Percentiles rank a stretch among this genome's conserved stretches.
These are phyloP conservation scores for Oryza punctata DNA, from an alignment of 176 grass and related monocot genomes.

Conservation along the genomic window DNA sequence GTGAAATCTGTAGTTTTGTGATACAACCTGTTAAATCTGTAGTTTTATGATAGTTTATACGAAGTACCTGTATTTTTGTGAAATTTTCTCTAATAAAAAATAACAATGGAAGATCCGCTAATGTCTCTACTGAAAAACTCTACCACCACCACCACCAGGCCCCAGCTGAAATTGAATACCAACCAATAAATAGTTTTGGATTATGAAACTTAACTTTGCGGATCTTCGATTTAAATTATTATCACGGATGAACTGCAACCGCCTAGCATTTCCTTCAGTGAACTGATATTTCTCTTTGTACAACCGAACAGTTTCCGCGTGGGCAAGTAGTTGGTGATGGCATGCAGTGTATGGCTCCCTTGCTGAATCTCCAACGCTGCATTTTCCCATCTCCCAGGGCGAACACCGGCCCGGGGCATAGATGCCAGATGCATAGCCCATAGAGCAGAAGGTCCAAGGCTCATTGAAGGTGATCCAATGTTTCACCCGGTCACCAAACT, in stretches of 20 bases:
- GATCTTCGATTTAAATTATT: neutral
- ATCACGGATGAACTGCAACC: neutral
- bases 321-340: slow-evolving; percentile 15
- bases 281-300: slow-evolving; percentile 32
- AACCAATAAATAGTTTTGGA: too few species aligned
- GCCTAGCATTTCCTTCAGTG: neutral
- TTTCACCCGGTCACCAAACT: slow-evolving; percentile 41
- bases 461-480: slow-evolving; percentile 21
- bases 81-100: too few species aligned
- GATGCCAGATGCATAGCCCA: neutral
- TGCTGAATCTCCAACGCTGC: slow-evolving; percentile 34
- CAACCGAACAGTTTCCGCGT: slow-evolving; percentile 40
- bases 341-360: too few species aligned
- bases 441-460: slow-evolving; percentile 39
- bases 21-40: too few species aligned
- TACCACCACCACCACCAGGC: neutral
- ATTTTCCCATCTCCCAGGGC: slow-evolving; percentile 40
- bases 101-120: too few species aligned
- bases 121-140: neutral
- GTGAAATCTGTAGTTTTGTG: too few species aligned
- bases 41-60: too few species aligned
- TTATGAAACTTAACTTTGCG: neutral
- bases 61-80: too few species aligned
- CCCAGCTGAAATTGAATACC: too few species aligned
- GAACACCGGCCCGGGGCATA: slow-evolving; percentile 61